A percentile compares a stretch with the other conserved stretches of the same genome.
Conservation (phyloP, 768 basidiomycete genomes). For the Tylopilus felleus region DNA sequence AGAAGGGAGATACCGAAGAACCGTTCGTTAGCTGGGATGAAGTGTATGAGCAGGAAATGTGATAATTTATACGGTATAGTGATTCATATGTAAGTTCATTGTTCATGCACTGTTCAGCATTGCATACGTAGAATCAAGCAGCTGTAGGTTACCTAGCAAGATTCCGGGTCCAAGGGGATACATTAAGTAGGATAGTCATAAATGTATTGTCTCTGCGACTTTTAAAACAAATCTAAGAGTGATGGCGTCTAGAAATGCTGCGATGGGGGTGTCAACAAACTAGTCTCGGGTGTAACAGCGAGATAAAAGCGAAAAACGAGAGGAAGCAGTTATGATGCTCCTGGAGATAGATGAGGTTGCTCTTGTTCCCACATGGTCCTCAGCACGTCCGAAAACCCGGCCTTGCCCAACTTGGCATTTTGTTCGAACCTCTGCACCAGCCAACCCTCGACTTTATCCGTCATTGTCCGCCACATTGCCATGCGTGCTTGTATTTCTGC, state of each 20-base stretch:
- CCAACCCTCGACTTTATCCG: slow-evolving; percentile 82
- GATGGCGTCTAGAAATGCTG: slow-evolving; percentile 22
- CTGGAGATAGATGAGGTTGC: slow-evolving; percentile 41
- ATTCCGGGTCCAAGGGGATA: slow-evolving; percentile 3
- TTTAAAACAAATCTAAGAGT: slow-evolving; percentile 25
- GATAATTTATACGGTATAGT: not conserved
- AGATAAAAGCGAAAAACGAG: not conserved
- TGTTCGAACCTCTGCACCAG: slow-evolving; percentile 86
- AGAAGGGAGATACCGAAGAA: slow-evolving; percentile 38
- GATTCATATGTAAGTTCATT: not conserved
- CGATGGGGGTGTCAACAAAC: slow-evolving; percentile 1
- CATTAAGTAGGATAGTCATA: slow-evolving; percentile 31
- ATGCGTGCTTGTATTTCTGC: slow-evolving; percentile 86
- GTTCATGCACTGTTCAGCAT: not conserved
- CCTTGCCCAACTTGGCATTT: slow-evolving; percentile 86
- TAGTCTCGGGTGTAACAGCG: slow-evolving; percentile 5
- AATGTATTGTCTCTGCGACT: slow-evolving; percentile 22
- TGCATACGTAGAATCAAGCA: not conserved
- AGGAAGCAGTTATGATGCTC: slow-evolving; percentile 23
- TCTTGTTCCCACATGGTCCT: slow-evolving; percentile 74
- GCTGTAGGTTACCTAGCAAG: not conserved
- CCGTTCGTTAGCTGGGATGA: slow-evolving; percentile 42
- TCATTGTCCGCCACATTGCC: slow-evolving; percentile 75
- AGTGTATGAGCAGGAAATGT: slow-evolving; percentile 71
- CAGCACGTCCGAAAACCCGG: slow-evolving; percentile 88